A percentile compares a stretch with the other conserved stretches of the same genome.
phyloP scores from a whole-genome alignment of 495 filamentous ascomycete genomes.

The Lasiosphaeris hirsuta region DNA sequence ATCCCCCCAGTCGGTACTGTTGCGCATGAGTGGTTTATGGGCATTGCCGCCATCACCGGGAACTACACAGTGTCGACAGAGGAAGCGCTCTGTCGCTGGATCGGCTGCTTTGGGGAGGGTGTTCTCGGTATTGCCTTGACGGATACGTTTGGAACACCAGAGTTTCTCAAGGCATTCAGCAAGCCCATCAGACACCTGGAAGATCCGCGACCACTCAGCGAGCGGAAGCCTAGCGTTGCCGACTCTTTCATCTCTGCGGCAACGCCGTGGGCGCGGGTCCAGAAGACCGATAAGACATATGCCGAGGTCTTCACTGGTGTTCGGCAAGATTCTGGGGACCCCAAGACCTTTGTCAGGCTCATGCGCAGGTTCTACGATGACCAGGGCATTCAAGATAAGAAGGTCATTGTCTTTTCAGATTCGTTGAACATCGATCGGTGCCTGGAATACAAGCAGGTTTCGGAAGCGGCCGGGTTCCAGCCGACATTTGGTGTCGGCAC shows the following conservation, averaged over 20 bases:
- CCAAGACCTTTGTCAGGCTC: slow-evolving; percentile 71
- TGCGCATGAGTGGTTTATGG: slow-evolving; percentile 99
- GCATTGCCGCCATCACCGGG: slow-evolving; percentile 83
- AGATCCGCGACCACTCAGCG: slow-evolving; percentile 5
- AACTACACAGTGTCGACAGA: slow-evolving; percentile 84
- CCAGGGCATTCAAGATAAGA: slow-evolving; percentile 71
- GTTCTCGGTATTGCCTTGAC: slow-evolving; percentile 90
- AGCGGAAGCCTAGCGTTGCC: slow-evolving; percentile 28
- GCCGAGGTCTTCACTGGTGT: slow-evolving; percentile 84
- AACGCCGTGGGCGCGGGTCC: slow-evolving; percentile 6
- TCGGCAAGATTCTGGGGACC: slow-evolving; percentile 93
- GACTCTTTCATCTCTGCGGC: slow-evolving; percentile 32
- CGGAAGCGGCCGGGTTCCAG: slow-evolving; percentile 75
- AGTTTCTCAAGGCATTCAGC: slow-evolving; percentile 81
- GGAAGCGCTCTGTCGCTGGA: slow-evolving; percentile 78
- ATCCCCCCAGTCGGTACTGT: slow-evolving; percentile 86
- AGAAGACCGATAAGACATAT: slow-evolving; percentile 55
- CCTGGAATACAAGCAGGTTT: slow-evolving; percentile 77
- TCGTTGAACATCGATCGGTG: slow-evolving; percentile 88
- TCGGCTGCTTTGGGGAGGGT: slow-evolving; percentile 86
- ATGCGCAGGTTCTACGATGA: slow-evolving; percentile 85
- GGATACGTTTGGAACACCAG: slow-evolving; percentile 95
- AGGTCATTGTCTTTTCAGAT: slow-evolving; percentile 96
- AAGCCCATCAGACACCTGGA: slow-evolving; percentile 48
- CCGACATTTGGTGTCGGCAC: slow-evolving; percentile 92